Conservation (phyloP, 1,284 basidiomycete species). For the Athelia sp. region DNA sequence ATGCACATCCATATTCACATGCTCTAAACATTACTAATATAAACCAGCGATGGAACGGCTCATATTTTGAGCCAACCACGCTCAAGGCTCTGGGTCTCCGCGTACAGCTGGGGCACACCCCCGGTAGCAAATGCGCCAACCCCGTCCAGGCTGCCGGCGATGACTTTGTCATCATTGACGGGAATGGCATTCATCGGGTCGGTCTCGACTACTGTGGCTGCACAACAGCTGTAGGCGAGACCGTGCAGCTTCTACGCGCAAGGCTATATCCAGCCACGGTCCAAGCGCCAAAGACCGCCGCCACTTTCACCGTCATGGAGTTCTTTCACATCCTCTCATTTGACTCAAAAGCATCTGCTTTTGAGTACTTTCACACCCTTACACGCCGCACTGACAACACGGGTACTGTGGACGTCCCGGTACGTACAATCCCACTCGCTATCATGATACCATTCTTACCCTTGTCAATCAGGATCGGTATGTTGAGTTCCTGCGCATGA, state of each 20-base stretch:
- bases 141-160: not conserved
- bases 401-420: not conserved
- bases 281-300: not conserved
- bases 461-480: slow-evolving; percentile 9
- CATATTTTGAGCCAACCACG: not conserved
- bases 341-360: not conserved
- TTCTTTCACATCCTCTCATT: not conserved
- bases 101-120: not conserved
- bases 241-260: not conserved
- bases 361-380: not conserved
- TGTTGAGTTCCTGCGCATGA: slow-evolving; percentile 12
- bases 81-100: not conserved
- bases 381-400: not conserved
- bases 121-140: not conserved
- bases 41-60: not conserved
- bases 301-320: not conserved
- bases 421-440: not conserved
- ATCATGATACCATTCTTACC: not conserved
- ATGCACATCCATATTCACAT: not conserved
- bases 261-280: not conserved
- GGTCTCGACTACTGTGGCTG: not conserved
- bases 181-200: not conserved
- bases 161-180: not conserved
- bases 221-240: not conserved
- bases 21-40: not conserved